Evolutionary conservation across 306 rosid genomes (phyloP), one percentile per base, ranked within the genome.

Genomic region (Urtica urens): DNA sequence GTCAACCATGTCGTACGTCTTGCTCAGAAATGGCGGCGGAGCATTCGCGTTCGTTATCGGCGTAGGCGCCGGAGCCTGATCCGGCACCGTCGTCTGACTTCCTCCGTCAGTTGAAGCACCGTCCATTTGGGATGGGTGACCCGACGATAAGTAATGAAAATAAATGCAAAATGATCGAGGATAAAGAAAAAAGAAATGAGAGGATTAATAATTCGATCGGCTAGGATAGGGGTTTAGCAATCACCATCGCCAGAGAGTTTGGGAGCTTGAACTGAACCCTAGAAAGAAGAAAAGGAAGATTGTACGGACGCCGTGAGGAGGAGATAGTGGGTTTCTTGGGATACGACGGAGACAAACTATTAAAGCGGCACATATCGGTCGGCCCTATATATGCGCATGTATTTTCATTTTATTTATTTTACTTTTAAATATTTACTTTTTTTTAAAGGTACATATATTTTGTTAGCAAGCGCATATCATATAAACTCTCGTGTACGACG

Each of bases 1-100:
- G 16, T 90, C 92, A 60, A 90, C 99, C 92, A 90, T 90, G 67
- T 90, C 99, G 52, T 85, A 85, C 2, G 95, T 90, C 79, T 90
- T 90, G 64, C 95, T 81, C 62, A 90, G 59, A 31, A 90, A 90
- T 23, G 99, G 97, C 45, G 96, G 95, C 25, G 90, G 95, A 51
- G 82, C 80, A 63, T 68, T 84, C 15, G 72, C 47, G 53, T 59
- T 88, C 12, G 62, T 61, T 3, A 88, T 70, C 52, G 93, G 86
- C 11, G 77, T 33, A 64, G 94, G 81, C 8, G 70, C 49, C 42
- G 80, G 72, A 28, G 38, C 33, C 42, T 77, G 72, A 28, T 30
- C 33, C 48, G 64, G 23, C 6, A 28, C 37, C 31, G 10, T 26
- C 31, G 35, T 19, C 11, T n/a, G 35, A 10, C 49, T 33, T 11